phyloP scores from a whole-genome alignment of 768 basidiomycete genomes.

The Pleurotus tuber-regium region DNA sequence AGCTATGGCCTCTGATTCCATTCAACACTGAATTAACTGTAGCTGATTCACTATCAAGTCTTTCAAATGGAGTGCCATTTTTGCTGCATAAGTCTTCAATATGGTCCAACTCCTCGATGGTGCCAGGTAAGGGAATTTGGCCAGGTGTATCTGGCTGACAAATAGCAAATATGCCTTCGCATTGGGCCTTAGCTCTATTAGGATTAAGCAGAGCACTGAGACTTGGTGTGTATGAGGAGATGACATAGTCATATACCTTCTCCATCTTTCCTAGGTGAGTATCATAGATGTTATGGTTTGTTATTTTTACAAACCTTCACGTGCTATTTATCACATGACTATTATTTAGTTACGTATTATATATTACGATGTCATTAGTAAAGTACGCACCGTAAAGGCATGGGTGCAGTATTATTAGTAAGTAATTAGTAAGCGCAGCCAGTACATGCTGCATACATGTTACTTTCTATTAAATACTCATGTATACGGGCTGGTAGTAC shows the following conservation, averaged over 20 bases:
- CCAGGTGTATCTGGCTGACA: constrained; percentile 14
- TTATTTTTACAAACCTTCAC: too few relatives aligned
- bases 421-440: too few relatives aligned
- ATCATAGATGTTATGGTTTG: too few relatives aligned
- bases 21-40: constrained; percentile 13
- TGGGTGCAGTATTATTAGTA: too few relatives aligned
- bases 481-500: too few relatives aligned
- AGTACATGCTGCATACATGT: too few relatives aligned
- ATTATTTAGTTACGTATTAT: too few relatives aligned
- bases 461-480: too few relatives aligned
- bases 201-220: constrained; percentile 6
- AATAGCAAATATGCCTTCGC: constrained; percentile 11
- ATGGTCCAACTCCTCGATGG: constrained; percentile 12
- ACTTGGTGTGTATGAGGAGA: constrained; percentile 18
- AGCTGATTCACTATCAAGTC: constrained; percentile 11
- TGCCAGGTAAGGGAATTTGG: constrained; percentile 13
- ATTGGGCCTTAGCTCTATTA: not conserved
- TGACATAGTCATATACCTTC: constrained; percentile 13
- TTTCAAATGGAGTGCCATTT: not conserved
- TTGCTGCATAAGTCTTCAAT: constrained; percentile 5
- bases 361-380: too few relatives aligned
- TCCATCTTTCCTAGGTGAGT: not conserved
- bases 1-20: constrained; percentile 13
- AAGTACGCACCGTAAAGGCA: too few relatives aligned
- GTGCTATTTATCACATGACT: too few relatives aligned